Evolutionary conservation across 78 protist species (phyloP).

Genomic region (Planoprotostelium fungivorum): DNA sequence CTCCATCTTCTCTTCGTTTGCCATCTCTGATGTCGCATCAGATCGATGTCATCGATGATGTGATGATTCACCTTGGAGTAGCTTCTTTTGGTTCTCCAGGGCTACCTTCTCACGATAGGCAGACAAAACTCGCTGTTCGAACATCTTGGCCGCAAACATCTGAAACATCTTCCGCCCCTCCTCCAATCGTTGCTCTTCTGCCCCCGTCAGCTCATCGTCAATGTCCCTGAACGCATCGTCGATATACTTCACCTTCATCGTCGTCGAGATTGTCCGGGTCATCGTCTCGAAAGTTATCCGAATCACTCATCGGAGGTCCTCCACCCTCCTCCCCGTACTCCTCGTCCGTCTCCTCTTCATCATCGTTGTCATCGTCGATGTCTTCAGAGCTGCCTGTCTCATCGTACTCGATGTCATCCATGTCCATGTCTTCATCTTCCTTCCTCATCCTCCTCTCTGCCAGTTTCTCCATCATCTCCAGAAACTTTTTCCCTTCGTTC

Average conservation of each 20-base stretch:
- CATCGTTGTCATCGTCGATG: constrained; percentile 16
- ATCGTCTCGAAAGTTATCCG: neutral
- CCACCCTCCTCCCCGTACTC: neutral
- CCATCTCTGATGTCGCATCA: constrained; percentile 18
- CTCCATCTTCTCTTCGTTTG: constrained; percentile 19
- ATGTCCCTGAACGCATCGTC: constrained; percentile 1
- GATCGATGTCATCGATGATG: constrained; percentile 30
- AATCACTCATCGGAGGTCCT: neutral
- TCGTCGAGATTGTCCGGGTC: neutral
- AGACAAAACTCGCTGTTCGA: constrained; percentile 54
- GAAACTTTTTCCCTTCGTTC: constrained; percentile 33
- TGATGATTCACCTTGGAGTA: constrained; percentile 26
- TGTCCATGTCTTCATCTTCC: constrained; percentile 18
- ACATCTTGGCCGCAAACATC: constrained; percentile 65
- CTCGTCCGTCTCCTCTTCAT: constrained; percentile 9
- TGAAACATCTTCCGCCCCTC: constrained; percentile 69
- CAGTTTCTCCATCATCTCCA: constrained; percentile 54
- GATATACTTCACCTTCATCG: constrained; percentile 7
- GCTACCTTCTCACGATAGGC: constrained; percentile 51
- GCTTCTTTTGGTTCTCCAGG: constrained; percentile 36
- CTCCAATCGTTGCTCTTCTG: constrained; percentile 53
- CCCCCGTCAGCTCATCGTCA: neutral
- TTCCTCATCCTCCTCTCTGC: constrained; percentile 26
- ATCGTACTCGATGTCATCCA: constrained; percentile 21
- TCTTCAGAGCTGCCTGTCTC: constrained; percentile 26